Conservation (phyloP, 139 green algal species). For the Chlamydomonas incerta region DNA sequence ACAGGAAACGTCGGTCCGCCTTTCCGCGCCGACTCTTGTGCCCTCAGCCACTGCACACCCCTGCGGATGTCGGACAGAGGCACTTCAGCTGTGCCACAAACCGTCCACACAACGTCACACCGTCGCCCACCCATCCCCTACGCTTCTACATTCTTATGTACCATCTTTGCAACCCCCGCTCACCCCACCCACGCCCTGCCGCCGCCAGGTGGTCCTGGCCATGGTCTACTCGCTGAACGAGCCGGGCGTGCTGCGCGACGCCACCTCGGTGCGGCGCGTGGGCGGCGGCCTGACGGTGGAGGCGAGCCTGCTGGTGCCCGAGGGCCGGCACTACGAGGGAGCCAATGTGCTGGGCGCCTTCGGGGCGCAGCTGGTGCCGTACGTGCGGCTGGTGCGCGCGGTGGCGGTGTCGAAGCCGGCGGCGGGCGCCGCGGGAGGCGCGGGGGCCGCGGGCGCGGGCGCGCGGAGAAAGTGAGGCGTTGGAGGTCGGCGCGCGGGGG, state of each 20-base stretch:
- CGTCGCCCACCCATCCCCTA: no score
- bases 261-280: not conserved
- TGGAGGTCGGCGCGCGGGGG: no score
- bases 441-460: not conserved
- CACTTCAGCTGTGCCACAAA: no score
- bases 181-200: not conserved
- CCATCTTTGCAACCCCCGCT: no score
- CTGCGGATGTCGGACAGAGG: no score
- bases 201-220: conserved; percentile 10
- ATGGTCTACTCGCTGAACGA: not conserved
- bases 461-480: conserved; percentile 6
- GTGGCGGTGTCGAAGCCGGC: not conserved
- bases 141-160: not conserved
- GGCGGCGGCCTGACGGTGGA: not conserved
- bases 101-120: no score
- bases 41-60: no score
- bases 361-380: not conserved
- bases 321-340: conserved; percentile 29
- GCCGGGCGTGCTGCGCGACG: conserved; percentile 20
- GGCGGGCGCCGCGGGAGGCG: not conserved
- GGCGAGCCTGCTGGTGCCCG: conserved; percentile 18
- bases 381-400: conserved; percentile 13
- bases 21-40: no score
- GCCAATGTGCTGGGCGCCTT: conserved; percentile 16
- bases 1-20: no score